These are phyloP conservation scores for Pythium insidiosum DNA, from an alignment of 352 stramenopile genomes.

Conservation along the genomic window DNA sequence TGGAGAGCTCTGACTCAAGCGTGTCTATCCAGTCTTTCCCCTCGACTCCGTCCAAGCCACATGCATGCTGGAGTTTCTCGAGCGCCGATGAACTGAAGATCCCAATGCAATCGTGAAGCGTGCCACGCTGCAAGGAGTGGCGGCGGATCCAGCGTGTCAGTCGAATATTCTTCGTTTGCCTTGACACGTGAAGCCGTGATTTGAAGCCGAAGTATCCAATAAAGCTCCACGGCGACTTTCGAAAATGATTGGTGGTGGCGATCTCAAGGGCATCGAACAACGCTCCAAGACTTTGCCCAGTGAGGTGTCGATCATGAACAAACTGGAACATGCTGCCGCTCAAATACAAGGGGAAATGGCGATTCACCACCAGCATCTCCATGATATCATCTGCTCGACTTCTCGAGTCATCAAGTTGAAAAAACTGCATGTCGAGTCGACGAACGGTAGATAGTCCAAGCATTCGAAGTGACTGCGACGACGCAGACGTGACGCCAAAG, in stretches of 20 bases:
- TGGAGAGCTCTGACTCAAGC: slow-evolving; percentile 25
- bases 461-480: slow-evolving; percentile 56
- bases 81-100: no score
- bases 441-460: slow-evolving; percentile 45
- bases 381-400: slow-evolving; percentile 73
- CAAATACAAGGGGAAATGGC: slow-evolving; percentile 46
- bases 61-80: neutral
- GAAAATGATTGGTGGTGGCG: slow-evolving; percentile 57
- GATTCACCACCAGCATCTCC: slow-evolving; percentile 58
- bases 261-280: slow-evolving; percentile 60
- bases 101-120: no score
- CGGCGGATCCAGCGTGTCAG: no score
- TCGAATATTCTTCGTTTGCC: no score
- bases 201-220: slow-evolving; percentile 46
- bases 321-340: slow-evolving; percentile 35
- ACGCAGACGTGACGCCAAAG: slow-evolving; percentile 55
- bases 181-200: no score
- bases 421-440: slow-evolving; percentile 66
- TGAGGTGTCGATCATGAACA: slow-evolving; percentile 36
- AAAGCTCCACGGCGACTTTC: slow-evolving; percentile 44
- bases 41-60: neutral
- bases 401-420: slow-evolving; percentile 63
- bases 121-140: no score
- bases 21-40: slow-evolving; percentile 18
- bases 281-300: slow-evolving; percentile 52